Percentiles rank a stretch among this genome's conserved stretches.
These are phyloP conservation scores for Lumnitzera littorea DNA, from an alignment of 345 rosid genomes.

Conservation along the genomic window DNA sequence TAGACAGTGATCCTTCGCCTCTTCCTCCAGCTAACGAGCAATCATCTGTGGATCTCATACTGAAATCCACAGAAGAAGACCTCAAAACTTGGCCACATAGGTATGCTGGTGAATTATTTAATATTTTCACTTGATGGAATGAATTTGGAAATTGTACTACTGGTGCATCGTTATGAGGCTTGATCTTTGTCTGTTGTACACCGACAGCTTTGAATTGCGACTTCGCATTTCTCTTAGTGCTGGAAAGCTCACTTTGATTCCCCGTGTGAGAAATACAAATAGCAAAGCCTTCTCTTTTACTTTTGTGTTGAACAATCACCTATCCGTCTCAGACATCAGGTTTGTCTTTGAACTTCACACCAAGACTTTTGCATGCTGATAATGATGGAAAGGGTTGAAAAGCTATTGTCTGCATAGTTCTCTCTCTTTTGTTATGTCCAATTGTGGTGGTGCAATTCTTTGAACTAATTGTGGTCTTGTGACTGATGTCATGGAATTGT, in stretches of 20 bases:
- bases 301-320: constrained; percentile 64
- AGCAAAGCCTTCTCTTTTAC: constrained; percentile 72
- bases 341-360: constrained; percentile 12
- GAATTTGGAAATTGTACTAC: background rate
- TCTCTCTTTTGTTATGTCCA: background rate
- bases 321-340: constrained; percentile 93
- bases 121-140: constrained; percentile 6
- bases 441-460: background rate
- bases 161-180: background rate
- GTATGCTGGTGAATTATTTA: constrained; percentile 29
- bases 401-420: too few relatives aligned
- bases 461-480: too few relatives aligned
- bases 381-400: background rate
- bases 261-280: constrained; percentile 91
- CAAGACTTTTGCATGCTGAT: background rate
- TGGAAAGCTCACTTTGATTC: constrained; percentile 79
- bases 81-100: constrained; percentile 76
- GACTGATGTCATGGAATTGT: too few relatives aligned
- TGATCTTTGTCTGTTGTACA: constrained; percentile 9
- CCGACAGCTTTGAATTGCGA: constrained; percentile 81
- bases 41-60: constrained; percentile 68
- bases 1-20: constrained; percentile 80
- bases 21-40: constrained; percentile 59
- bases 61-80: constrained; percentile 77
- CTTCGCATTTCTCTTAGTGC: constrained; percentile 66